Percentiles rank a stretch among this genome's conserved stretches.
phyloP scores from a whole-genome alignment of 441 rosid species.

The Syzygium syzygioides region DNA sequence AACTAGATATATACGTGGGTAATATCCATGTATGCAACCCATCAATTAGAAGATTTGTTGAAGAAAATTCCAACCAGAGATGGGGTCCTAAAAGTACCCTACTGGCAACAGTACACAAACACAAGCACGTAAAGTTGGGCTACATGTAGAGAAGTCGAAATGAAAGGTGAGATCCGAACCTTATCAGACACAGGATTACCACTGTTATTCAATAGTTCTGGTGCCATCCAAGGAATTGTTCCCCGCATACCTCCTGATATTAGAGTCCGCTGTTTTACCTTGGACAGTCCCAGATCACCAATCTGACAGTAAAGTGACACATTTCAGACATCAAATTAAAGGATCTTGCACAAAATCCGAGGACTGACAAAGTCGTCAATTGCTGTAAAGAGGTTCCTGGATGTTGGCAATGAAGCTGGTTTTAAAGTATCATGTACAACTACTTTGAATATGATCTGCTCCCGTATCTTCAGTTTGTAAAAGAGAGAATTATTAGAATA shows the following conservation, averaged over 20 bases:
- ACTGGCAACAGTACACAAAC: background rate
- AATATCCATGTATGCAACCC: background rate
- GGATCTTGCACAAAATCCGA: background rate
- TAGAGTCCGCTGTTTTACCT: conserved; percentile 62
- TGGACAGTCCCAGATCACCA: conserved; percentile 68
- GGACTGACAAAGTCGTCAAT: background rate
- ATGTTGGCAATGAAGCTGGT: background rate
- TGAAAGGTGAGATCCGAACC: conserved; percentile 18
- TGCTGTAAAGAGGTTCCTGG: background rate
- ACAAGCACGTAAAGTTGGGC: background rate
- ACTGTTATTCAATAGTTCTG: conserved; percentile 54
- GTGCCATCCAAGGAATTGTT: conserved; percentile 77
- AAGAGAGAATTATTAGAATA: background rate
- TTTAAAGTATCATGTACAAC: background rate
- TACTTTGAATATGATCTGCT: background rate
- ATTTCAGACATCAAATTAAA: background rate
- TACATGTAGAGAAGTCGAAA: background rate
- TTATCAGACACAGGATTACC: conserved; percentile 59
- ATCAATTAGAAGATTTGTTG: background rate
- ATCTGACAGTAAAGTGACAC: conserved; percentile 27
- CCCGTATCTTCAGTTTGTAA: background rate
- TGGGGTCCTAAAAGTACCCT: background rate
- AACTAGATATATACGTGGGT: background rate
- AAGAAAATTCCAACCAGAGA: background rate
- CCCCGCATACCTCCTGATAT: conserved; percentile 67